These are phyloP conservation scores for Sherardia arvensis DNA, from an alignment of 257 asterid species.

Conservation along the genomic window DNA sequence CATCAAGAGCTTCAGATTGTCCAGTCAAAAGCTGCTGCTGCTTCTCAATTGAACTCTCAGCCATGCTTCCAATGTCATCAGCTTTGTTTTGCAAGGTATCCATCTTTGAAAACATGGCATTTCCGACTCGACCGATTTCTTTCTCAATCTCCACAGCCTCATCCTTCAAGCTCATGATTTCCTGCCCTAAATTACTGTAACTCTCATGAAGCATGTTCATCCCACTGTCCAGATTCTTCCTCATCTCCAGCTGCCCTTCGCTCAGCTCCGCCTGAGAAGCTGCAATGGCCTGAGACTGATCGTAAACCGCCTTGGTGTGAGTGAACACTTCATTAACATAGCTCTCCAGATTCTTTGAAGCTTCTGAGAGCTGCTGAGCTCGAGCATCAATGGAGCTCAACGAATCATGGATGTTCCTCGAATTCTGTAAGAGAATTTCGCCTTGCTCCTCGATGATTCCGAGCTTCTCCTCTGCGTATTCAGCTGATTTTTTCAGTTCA, in stretches of 20 bases:
- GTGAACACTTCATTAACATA: slow-evolving; percentile 42
- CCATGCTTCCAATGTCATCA: slow-evolving; percentile 51
- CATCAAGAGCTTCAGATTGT: slow-evolving; percentile 56
- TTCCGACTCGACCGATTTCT: slow-evolving; percentile 63
- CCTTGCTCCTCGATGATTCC: slow-evolving; percentile 47
- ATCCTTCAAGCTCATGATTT: slow-evolving; percentile 35
- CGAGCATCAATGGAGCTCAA: slow-evolving; percentile 36
- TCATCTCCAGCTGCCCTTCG: slow-evolving; percentile 54
- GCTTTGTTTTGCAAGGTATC: slow-evolving; percentile 46
- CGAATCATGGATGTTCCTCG: slow-evolving; percentile 47
- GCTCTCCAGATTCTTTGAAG: slow-evolving; percentile 45
- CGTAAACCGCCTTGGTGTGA: slow-evolving; percentile 42
- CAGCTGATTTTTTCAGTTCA: slow-evolving; percentile 50
- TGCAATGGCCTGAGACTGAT: slow-evolving; percentile 58
- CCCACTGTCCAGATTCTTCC: slow-evolving; percentile 53
- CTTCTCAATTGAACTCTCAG: slow-evolving; percentile 58
- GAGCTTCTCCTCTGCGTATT: slow-evolving; percentile 52
- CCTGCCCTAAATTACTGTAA: slow-evolving; percentile 40
- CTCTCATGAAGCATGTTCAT: slow-evolving; percentile 44
- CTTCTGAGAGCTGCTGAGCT: slow-evolving; percentile 43
- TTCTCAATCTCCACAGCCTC: slow-evolving; percentile 62
- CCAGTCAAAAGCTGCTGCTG: slow-evolving; percentile 64
- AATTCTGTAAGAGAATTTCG: slow-evolving; percentile 30
- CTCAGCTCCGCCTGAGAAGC: slow-evolving; percentile 53
- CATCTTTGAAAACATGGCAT: slow-evolving; percentile 57